Conservation (phyloP, 192 early-diverging fungal genomes). For the Coemansia sp. region DNA sequence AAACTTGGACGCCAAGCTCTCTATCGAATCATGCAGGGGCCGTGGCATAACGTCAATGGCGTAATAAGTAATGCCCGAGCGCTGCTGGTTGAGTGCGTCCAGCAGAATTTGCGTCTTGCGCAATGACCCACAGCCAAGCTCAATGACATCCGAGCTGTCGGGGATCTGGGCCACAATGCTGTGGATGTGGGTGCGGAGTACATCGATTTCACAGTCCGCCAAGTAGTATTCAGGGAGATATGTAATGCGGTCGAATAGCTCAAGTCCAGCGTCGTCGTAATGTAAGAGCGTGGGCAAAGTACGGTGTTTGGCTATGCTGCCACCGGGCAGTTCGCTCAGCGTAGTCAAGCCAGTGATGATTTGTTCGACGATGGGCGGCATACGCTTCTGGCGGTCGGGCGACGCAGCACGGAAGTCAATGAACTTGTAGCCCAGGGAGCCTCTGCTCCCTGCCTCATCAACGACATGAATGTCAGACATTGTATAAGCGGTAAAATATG, state of each 20-base stretch:
- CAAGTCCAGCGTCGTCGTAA: slow-evolving; percentile 80
- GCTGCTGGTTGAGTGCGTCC: slow-evolving; percentile 64
- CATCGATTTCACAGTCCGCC: slow-evolving; percentile 80
- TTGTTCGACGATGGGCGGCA: slow-evolving; percentile 25
- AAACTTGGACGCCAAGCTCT: slow-evolving; percentile 60
- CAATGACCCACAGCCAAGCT: slow-evolving; percentile 87
- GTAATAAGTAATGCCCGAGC: slow-evolving; percentile 73
- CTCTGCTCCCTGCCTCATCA: not conserved
- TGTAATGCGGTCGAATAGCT: slow-evolving; percentile 89
- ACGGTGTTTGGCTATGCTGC: not conserved
- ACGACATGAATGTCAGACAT: too few relatives aligned
- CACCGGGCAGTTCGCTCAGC: slow-evolving; percentile 14
- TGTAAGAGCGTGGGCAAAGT: slow-evolving; percentile 73
- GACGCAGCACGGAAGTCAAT: slow-evolving; percentile 21
- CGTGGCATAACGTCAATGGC: slow-evolving; percentile 82
- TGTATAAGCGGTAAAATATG: too few relatives aligned
- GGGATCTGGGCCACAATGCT: slow-evolving; percentile 64
- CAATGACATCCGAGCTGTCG: slow-evolving; percentile 72
- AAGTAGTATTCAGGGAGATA: slow-evolving; percentile 85
- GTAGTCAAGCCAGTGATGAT: slow-evolving; percentile 22
- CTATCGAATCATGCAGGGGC: slow-evolving; percentile 71
- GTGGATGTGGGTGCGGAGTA: slow-evolving; percentile 62
- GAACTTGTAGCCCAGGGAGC: slow-evolving; percentile 8
- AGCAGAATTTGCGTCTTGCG: slow-evolving; percentile 85
- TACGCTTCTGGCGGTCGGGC: not conserved